phyloP scores from a whole-genome alignment of 176 grass and related monocot species.

The Musa troglodytarum region DNA sequence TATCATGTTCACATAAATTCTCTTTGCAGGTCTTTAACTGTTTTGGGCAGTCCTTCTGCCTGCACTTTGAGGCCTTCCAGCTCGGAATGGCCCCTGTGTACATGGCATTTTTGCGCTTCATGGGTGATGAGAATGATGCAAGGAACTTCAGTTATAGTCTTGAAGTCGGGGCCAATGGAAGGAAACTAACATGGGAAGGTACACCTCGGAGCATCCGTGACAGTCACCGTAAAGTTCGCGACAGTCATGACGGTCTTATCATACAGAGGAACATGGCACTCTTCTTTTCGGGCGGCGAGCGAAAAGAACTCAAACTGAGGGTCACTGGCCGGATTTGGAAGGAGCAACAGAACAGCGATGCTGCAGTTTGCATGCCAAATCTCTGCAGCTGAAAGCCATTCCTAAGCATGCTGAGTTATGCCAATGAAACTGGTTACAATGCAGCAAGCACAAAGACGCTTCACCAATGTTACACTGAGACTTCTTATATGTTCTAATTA shows the following conservation, averaged over 20 bases:
- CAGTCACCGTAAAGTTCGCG: conserved; percentile 18
- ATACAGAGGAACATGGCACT: conserved; percentile 19
- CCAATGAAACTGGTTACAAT: no score
- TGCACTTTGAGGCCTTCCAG: conserved; percentile 21
- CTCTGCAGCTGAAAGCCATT: background rate
- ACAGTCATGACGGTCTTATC: conserved; percentile 19
- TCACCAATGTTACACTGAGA: no score
- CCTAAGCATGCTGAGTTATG: background rate
- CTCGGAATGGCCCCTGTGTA: conserved; percentile 13
- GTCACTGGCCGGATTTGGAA: conserved; percentile 17
- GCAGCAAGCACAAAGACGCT: no score
- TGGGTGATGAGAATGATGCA: conserved; percentile 16
- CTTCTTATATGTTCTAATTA: no score
- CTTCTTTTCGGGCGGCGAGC: conserved; percentile 7
- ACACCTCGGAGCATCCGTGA: conserved; percentile 16
- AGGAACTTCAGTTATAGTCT: conserved; percentile 17
- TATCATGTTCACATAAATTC: no score
- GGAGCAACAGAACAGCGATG: conserved; percentile 8
- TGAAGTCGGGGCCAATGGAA: conserved; percentile 16
- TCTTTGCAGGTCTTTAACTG: conserved; percentile 10
- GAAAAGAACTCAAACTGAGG: conserved; percentile 13
- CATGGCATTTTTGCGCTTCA: conserved; percentile 22
- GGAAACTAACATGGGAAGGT: conserved; percentile 16
- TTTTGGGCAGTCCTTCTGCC: conserved; percentile 19
- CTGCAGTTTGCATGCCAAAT: conserved; percentile 15